These are phyloP conservation scores for Backusella sp. DNA, from an alignment of 192 early-diverging fungal species.

Conservation along the genomic window DNA sequence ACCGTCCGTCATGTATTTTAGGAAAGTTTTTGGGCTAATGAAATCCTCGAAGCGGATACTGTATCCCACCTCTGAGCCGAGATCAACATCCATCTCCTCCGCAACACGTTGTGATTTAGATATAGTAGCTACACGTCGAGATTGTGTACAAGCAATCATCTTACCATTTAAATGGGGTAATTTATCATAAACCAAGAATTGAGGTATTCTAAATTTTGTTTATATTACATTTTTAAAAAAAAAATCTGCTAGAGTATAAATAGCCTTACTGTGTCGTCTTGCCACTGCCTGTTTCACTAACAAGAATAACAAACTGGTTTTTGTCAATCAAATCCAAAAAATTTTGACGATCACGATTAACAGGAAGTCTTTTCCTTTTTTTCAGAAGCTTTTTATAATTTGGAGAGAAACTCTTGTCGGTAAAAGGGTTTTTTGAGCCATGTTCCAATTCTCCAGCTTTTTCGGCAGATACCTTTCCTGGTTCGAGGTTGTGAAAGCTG, in stretches of 20 bases:
- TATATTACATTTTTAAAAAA: neutral
- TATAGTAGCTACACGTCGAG: conserved; percentile 98
- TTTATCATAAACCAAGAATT: conserved; percentile 90
- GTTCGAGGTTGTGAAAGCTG: conserved; percentile 49
- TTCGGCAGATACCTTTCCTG: conserved; percentile 75
- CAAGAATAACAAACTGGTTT: conserved; percentile 93
- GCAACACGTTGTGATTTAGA: conserved; percentile 99
- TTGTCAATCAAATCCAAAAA: conserved; percentile 91
- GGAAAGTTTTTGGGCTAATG: conserved; percentile 76
- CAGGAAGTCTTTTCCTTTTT: conserved; percentile 87
- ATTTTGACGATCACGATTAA: conserved; percentile 87
- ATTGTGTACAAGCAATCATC: conserved; percentile 98
- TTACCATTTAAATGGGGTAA: conserved; percentile 85
- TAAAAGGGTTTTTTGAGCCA: conserved; percentile 75
- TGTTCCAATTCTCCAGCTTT: conserved; percentile 82
- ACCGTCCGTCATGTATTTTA: conserved; percentile 99
- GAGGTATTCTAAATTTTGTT: conserved; percentile 73
- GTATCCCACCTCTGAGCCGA: conserved; percentile 96
- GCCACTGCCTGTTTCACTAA: conserved; percentile 96
- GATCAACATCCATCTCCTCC: conserved; percentile 90
- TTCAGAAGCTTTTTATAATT: conserved; percentile 85
- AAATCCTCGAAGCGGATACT: conserved; percentile 98
- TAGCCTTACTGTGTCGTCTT: conserved; percentile 92
- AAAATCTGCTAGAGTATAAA: neutral
- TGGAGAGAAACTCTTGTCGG: conserved; percentile 68